Evolutionary conservation across 208 protist genomes (phyloP), one percentile per base, ranked within the genome.

Genomic region (Borovskyia barvae): DNA sequence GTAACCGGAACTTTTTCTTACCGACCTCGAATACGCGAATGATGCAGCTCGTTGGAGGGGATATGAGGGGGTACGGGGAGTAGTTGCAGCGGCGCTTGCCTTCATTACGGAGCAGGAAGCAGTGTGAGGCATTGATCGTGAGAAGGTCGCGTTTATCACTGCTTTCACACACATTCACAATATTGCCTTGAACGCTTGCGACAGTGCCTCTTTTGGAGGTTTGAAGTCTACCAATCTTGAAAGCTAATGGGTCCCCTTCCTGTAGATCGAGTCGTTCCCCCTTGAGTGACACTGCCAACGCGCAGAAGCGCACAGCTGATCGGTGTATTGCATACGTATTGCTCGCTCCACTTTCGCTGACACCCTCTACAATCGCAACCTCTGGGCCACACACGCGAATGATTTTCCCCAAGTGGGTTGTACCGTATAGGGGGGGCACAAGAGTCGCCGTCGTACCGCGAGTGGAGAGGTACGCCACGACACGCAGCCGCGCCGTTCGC

Each of bases 11-110:
- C 46, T 86, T 85, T 46, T 57, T 79, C 36, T 86, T 89, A 24
- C 90, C 90, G 3, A 96, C 90, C 39, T 89, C 90, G 72, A 96
- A 96, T 6, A 82, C 59, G 56, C 72, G 76, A 24, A 73, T 78
- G 28, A 90, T 65, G 25, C 72, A 73, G 61, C 76, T 87, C 36
- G 73, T 70, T 0, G 87, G 85, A 8, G 79, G 72, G 0, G 70
- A 63, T 11, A 93, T 65, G 20, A 86, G 75, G 12, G 85, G 72
- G 69, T 93, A 92, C 30, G 62, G 43, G 3, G 55, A 48, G 49
- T 82, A 62, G 24, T 30, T 49, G 33, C 81, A 75, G 20, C 64
- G 42, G 46, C 80, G 52, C 40, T 59, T 45, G 51, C 77, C 79
- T 40, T 94, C 86, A 58, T 94, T 93, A 35, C 82, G 77, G 14